Evolutionary conservation across 768 basidiomycete genomes (phyloP), one percentile per base, ranked within the genome.

Genomic region (Boletus huronensis): DNA sequence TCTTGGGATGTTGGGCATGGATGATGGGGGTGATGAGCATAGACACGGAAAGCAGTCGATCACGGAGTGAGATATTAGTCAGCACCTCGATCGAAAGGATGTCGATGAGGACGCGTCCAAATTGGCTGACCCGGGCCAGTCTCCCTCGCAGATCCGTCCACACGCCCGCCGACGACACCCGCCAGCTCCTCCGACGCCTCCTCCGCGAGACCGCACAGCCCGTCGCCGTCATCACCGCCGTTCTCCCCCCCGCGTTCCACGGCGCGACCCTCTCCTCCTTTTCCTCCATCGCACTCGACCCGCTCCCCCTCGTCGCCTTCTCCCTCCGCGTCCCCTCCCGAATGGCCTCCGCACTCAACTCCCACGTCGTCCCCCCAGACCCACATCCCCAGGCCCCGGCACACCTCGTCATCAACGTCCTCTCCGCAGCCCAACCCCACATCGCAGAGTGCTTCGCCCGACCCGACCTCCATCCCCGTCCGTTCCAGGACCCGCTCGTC

Each of bases 181-280:
- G 67, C 1, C 41, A 55, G 0, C 56, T 17, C 13, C 74, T 90
- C 34, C 80, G 84, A 10, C 71, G 70, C 0, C 77, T 92, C 6
- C 75, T 92, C n/a, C 81, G 90, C 55, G 80, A 86, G 58, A 83
- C 84, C 3, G 90, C 88, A 0, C 90, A 97, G 69, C 86, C 91
- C 8, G 93, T 96, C 34, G 88, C 90, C 3, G 84, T 96, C 52
- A 82, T 94, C 58, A 91, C 93, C 3, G 82, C 90, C 1, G 70
- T 78, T 61, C 79, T 87, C 75, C 82, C 55, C 21, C 47, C 39
- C n/a, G 11, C 41, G 2, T 42, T 61, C 64, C 94, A 97, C 70
- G 94, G 95, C 60, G 93, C 93, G 21, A 98, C 95, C 1, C 78
- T 98, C 31, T 95, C 95, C 9, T 96, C 93, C 1, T 93, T 98